phyloP scores from a whole-genome alignment of 2,329 filamentous ascomycete species.

The Boeremia lycopersici region DNA sequence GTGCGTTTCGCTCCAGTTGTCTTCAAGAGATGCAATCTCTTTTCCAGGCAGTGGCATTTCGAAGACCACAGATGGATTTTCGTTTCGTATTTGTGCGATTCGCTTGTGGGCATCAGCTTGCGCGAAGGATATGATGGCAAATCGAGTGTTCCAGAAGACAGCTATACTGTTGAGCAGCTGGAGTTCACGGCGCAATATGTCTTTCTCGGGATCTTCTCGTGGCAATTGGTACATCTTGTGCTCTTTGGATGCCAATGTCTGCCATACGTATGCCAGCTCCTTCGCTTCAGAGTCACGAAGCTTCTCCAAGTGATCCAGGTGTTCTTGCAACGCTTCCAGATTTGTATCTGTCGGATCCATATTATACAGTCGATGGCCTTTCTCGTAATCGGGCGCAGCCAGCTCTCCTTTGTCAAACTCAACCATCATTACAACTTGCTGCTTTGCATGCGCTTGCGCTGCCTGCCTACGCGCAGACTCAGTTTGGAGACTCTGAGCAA shows the following conservation, averaged over 20 bases:
- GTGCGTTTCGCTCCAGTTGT: not conserved
- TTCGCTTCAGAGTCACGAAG: constrained; percentile 9
- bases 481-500: not conserved
- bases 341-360: constrained; percentile 17
- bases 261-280: constrained; percentile 27
- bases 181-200: constrained; percentile 20
- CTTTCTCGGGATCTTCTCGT: constrained; percentile 21
- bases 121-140: constrained; percentile 22
- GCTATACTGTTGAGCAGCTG: constrained; percentile 26
- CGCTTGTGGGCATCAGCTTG: constrained; percentile 25
- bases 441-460: constrained; percentile 12
- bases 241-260: constrained; percentile 22
- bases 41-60: not conserved
- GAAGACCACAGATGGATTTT: not conserved
- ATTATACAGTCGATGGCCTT: constrained; percentile 21
- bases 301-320: constrained; percentile 21
- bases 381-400: constrained; percentile 22
- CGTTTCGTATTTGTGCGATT: constrained; percentile 17
- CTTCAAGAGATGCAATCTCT: not conserved
- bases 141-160: constrained; percentile 4
- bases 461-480: constrained; percentile 1
- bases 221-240: constrained; percentile 19
- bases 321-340: constrained; percentile 16
- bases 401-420: constrained; percentile 24
- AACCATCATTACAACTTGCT: constrained; percentile 15